Conservation (phyloP, 257 asterid genomes). For the Euphrasia confusa region DNA sequence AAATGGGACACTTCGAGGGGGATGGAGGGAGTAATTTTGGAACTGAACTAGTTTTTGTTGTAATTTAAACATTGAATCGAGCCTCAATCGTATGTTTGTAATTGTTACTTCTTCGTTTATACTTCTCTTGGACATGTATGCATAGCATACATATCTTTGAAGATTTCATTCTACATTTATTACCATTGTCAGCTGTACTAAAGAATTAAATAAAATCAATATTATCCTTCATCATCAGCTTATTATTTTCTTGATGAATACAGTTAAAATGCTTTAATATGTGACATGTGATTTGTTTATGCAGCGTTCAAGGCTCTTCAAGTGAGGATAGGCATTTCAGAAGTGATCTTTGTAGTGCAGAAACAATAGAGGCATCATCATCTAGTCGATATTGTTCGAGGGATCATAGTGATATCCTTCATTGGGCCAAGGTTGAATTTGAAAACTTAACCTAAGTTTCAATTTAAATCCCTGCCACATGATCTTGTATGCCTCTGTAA, state of each 20-base stretch:
- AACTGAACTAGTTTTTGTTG: background rate
- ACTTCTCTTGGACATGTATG: slow-evolving; percentile 8
- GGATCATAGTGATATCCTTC: slow-evolving; percentile 78
- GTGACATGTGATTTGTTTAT: slow-evolving; percentile 22
- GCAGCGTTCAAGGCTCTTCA: slow-evolving; percentile 85
- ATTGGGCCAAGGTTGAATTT: slow-evolving; percentile 88
- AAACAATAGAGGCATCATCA: slow-evolving; percentile 82
- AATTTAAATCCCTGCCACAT: slow-evolving; percentile 1
- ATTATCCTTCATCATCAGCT: background rate
- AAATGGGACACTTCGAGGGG: too few relatives aligned
- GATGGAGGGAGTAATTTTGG: background rate
- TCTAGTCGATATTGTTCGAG: slow-evolving; percentile 83
- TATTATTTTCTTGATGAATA: slow-evolving; percentile 6
- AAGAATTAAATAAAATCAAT: slow-evolving; percentile 1
- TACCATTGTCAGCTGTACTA: background rate
- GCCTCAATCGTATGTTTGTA: background rate
- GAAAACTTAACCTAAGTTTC: slow-evolving; percentile 6
- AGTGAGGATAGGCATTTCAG: slow-evolving; percentile 72
- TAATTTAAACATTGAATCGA: background rate
- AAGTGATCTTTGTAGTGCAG: slow-evolving; percentile 68
- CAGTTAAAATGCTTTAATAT: slow-evolving; percentile 11
- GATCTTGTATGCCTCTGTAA: slow-evolving; percentile 19
- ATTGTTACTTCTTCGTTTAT: background rate
- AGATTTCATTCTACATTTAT: slow-evolving; percentile 14
- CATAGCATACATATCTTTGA: slow-evolving; percentile 10